phyloP scores from a whole-genome alignment of 305 asterid species.

The Rubia peregrina region DNA sequence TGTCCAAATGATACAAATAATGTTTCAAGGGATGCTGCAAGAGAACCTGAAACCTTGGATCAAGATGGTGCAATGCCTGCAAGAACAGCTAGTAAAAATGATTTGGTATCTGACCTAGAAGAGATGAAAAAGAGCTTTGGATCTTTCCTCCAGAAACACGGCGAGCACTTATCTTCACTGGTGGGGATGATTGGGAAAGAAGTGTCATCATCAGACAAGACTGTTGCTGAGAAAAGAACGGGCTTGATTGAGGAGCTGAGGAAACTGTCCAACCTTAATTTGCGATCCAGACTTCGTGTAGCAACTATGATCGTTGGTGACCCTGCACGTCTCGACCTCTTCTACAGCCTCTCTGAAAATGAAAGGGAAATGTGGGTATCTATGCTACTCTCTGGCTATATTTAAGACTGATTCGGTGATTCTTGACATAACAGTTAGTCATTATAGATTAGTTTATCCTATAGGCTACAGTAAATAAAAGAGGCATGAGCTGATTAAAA shows the following conservation, averaged over 20 bases:
- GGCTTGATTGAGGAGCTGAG: constrained; percentile 9
- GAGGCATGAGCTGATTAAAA: background rate
- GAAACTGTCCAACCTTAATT: constrained; percentile 8
- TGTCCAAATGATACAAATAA: constrained; percentile 6
- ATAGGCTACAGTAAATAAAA: background rate
- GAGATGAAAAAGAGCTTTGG: background rate
- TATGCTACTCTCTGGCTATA: constrained; percentile 16
- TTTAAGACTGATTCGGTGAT: background rate
- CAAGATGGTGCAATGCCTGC: constrained; percentile 5
- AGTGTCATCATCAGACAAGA: background rate
- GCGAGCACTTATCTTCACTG: background rate
- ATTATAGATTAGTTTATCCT: background rate
- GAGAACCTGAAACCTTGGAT: background rate
- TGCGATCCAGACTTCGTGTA: constrained; percentile 14
- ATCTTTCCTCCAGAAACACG: constrained; percentile 7
- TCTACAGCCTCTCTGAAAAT: constrained; percentile 15
- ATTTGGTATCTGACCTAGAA: background rate
- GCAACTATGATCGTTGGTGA: constrained; percentile 8
- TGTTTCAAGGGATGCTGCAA: background rate
- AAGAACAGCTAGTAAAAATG: background rate
- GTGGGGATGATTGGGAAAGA: background rate
- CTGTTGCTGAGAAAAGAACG: constrained; percentile 7
- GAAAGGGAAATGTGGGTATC: constrained; percentile 16
- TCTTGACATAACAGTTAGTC: background rate
- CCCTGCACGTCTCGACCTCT: constrained; percentile 12